phyloP scores from a whole-genome alignment of 192 early-diverging fungal species.

The Dimargaris verticillata region DNA sequence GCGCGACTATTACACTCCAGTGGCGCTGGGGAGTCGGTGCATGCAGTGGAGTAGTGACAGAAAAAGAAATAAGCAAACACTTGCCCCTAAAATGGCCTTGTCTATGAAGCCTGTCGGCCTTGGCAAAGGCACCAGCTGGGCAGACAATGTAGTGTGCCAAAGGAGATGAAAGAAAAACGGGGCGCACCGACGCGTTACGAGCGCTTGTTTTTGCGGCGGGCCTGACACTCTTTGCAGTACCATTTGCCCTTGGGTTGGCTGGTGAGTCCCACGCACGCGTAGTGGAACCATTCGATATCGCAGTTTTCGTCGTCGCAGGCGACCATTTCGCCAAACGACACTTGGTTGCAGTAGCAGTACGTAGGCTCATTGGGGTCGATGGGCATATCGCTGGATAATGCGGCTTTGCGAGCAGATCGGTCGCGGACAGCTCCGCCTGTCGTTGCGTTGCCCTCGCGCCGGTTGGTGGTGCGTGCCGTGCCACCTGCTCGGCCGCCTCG shows the following conservation, averaged over 20 bases:
- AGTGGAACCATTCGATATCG: constrained; percentile 96
- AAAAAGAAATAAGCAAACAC: too few species aligned
- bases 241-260: constrained; percentile 83
- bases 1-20: too few species aligned
- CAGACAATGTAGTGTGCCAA: too few species aligned
- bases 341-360: constrained; percentile 92
- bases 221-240: constrained; percentile 76
- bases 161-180: too few species aligned
- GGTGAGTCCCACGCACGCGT: constrained; percentile 77
- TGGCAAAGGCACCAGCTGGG: too few species aligned
- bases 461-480: too few species aligned
- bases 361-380: constrained; percentile 94
- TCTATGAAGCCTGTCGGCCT: too few species aligned
- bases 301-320: constrained; percentile 84
- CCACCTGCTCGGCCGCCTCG: constrained; percentile 9
- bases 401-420: constrained; percentile 2
- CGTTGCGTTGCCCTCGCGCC: not conserved
- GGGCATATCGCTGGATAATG: constrained; percentile 39
- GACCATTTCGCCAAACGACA: constrained; percentile 96
- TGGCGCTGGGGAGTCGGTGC: too few species aligned
- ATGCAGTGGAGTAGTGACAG: too few species aligned
- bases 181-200: too few species aligned
- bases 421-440: not conserved
- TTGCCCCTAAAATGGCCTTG: too few species aligned
- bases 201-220: constrained; percentile 26